Conservation (phyloP, 2,329 filamentous ascomycete genomes). For the Fusarium sp. region DNA sequence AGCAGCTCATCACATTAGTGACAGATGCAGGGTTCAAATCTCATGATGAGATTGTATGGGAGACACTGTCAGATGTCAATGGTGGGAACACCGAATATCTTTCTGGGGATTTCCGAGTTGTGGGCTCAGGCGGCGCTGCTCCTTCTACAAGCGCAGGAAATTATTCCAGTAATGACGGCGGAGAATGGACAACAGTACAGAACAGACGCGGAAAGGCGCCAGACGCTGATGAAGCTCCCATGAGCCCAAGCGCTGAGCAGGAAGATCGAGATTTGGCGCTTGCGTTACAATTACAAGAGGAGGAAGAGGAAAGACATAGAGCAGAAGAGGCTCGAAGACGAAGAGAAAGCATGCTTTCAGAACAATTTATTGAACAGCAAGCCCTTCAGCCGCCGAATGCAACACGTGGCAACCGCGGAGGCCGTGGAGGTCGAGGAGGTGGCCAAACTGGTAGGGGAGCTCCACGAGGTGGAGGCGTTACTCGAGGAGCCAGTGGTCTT, state of each 20-base stretch:
- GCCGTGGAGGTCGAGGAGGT: conserved; percentile 19
- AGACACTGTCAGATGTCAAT: conserved; percentile 88
- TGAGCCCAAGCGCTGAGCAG: conserved; percentile 68
- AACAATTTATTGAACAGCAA: conserved; percentile 77
- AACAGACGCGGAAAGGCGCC: conserved; percentile 48
- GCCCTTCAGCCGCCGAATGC: conserved; percentile 54
- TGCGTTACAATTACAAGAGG: conserved; percentile 92
- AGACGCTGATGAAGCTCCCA: conserved; percentile 45
- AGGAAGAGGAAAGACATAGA: conserved; percentile 86
- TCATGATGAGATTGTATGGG: conserved; percentile 95
- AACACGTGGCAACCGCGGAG: conserved; percentile 43
- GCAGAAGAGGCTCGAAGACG: conserved; percentile 71
- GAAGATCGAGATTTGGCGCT: conserved; percentile 90
- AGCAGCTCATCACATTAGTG: conserved; percentile 83
- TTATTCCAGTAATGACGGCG: conserved; percentile 41
- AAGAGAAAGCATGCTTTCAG: conserved; percentile 75
- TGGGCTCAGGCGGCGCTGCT: conserved; percentile 66
- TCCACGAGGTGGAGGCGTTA: conserved; percentile 33
- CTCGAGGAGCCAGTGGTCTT: conserved; percentile 36
- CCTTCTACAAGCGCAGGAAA: conserved; percentile 34
- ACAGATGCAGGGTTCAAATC: conserved; percentile 91
- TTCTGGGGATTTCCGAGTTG: conserved; percentile 88
- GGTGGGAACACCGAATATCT: conserved; percentile 86
- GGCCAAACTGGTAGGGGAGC: conserved; percentile 12
- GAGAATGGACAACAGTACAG: conserved; percentile 69